Percentiles rank a stretch among this genome's conserved stretches.
Conservation (phyloP, 2,329 filamentous ascomycete species). For the Dactylellina cionopaga region DNA sequence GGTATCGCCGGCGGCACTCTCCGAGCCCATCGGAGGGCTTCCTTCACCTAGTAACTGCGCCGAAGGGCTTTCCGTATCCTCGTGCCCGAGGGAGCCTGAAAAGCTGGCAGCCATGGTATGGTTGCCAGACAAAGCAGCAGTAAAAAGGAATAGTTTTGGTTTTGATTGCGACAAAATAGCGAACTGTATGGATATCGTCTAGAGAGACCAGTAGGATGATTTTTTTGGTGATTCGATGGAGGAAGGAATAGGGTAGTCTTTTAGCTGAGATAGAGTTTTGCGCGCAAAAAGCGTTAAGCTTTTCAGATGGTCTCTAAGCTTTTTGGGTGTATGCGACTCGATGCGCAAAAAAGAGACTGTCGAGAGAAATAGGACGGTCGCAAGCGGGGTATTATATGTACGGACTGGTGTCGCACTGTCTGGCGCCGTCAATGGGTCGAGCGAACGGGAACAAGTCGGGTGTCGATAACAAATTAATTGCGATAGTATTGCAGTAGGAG, state of each 20-base stretch:
- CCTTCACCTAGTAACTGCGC: constrained; percentile 48
- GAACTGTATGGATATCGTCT: no score
- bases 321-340: constrained; percentile 34
- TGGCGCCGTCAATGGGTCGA: no score
- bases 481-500: no score
- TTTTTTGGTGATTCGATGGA: neutral
- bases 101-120: constrained; percentile 48
- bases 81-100: constrained; percentile 37
- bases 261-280: constrained; percentile 27
- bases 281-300: constrained; percentile 29
- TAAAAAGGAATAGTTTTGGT: no score
- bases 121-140: no score
- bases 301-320: constrained; percentile 36
- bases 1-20: constrained; percentile 48
- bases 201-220: neutral
- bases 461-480: no score
- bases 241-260: constrained; percentile 2
- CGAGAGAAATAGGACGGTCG: constrained; percentile 8
- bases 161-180: constrained; percentile 45
- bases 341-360: constrained; percentile 29
- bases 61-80: constrained; percentile 50
- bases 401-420: no score
- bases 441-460: no score
- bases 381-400: no score
- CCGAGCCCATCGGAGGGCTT: constrained; percentile 40